Evolutionary conservation across 148 eudicot genomes (phyloP), one percentile per base, ranked within the genome.

Genomic region (Pouteria glomerata): DNA sequence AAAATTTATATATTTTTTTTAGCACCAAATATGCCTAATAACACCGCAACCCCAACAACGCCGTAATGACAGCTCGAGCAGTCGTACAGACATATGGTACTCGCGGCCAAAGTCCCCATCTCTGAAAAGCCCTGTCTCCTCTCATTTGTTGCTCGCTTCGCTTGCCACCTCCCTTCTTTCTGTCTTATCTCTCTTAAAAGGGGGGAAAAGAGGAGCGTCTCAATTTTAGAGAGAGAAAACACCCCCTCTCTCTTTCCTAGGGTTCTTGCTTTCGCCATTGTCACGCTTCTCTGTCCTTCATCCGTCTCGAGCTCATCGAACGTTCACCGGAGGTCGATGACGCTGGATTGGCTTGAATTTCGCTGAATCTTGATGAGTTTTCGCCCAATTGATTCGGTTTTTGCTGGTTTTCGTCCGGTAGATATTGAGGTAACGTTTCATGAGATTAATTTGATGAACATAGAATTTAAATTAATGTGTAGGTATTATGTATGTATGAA

Each of bases 361-460:
- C 42, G 13, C 26, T 16, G n/a, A 65, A 65, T 26, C 41, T 63
- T 57, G 52, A 73, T 53, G 62, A 18, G 39, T 51, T 55, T 55
- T 41, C 29, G 56, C 63, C 56, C 70, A 65, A 73, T 65, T 65
- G n/a, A 12, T 39, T 3, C n/a, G 29, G 45, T 24, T 29, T 67
- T 27, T 29, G 69, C 53, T 44, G 55, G 69, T 18, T 18, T 48
- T 24, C 35, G 16, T 33, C 53, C 7, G 24, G 70, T 31, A 21
- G 57, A 50, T 57, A 31, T 34, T 19, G 45, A 73, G 76, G 76
- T 65, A 57, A 52, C 53, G 62, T 52, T 35, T 21, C 45, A 63
- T 63, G 59, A 18, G 23, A 6, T 21, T 41, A 3, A 23, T 33
- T 69, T 51, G 27, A 35, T 39, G 31, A 6, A 0, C 14, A 4